These are phyloP conservation scores for Neonectria faginata DNA, from an alignment of 2,329 filamentous ascomycete genomes.

Conservation along the genomic window DNA sequence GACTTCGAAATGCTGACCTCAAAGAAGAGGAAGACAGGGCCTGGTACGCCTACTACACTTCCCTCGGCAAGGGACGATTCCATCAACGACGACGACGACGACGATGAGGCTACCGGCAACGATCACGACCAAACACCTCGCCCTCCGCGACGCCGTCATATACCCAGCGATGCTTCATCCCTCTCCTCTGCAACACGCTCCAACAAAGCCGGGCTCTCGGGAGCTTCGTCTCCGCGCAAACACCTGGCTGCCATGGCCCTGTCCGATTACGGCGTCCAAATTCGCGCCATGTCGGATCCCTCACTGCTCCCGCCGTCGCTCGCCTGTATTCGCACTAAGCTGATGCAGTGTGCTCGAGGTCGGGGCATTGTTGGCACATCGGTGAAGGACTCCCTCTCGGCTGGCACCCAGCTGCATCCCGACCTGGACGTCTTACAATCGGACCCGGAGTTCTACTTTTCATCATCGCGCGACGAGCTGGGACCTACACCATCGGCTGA, in stretches of 20 bases:
- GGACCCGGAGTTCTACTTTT: constrained; percentile 6
- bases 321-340: not conserved
- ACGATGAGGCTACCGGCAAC: not conserved
- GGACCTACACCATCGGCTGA: not conserved
- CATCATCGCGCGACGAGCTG: not conserved
- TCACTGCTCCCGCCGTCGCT: not conserved
- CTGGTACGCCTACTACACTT: not conserved
- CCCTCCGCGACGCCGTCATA: not conserved
- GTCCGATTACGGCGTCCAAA: not conserved
- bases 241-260: constrained; percentile 7
- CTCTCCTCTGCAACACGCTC: not conserved
- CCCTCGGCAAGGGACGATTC: not conserved
- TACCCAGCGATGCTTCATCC: constrained; percentile 13
- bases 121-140: not conserved
- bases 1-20: not conserved
- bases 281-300: constrained; percentile 2
- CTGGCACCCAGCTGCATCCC: not conserved
- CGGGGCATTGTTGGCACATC: not conserved
- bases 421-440: not conserved
- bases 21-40: not conserved
- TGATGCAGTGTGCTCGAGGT: not conserved
- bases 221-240: constrained; percentile 1
- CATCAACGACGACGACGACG: not conserved
- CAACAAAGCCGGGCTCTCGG: not conserved
- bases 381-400: not conserved